Evolutionary conservation across 768 basidiomycete genomes (phyloP).

Genomic region (Auricularia cornea): DNA sequence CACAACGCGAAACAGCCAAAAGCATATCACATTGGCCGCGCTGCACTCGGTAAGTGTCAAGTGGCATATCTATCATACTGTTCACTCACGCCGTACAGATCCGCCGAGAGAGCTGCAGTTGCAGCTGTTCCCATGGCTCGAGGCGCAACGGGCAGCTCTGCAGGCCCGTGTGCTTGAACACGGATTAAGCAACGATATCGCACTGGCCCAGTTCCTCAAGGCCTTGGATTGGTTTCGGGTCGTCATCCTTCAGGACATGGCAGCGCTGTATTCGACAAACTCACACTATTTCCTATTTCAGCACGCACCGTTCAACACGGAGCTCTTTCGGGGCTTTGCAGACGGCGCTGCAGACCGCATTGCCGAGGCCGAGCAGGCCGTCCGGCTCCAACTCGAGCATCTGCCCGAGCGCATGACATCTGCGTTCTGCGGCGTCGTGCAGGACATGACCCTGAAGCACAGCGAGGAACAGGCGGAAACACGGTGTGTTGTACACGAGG

Average conservation of each 20-base stretch:
- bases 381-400: slow-evolving; percentile 12
- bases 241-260: slow-evolving; percentile 28
- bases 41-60: slow-evolving; percentile 13
- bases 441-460: slow-evolving; percentile 31
- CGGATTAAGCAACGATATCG: slow-evolving; percentile 15
- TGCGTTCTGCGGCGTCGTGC: slow-evolving; percentile 7
- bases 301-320: slow-evolving; percentile 20
- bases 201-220: slow-evolving; percentile 20
- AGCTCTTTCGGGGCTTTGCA: slow-evolving; percentile 16
- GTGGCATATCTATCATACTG: background rate
- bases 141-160: slow-evolving; percentile 13
- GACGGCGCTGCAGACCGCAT: slow-evolving; percentile 7
- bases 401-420: slow-evolving; percentile 17
- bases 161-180: background rate
- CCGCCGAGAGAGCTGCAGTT: slow-evolving; percentile 14
- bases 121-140: slow-evolving; percentile 22
- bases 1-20: slow-evolving; percentile 21
- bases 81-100: slow-evolving; percentile 10
- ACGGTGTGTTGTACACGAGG: no score
- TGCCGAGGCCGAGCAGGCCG: slow-evolving; percentile 10
- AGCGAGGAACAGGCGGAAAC: no score
- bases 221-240: slow-evolving; percentile 18
- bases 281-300: slow-evolving; percentile 19
- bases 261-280: slow-evolving; percentile 18
- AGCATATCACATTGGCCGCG: slow-evolving; percentile 18